These are phyloP conservation scores for Heliamphora exappendiculata DNA, from an alignment of 148 eudicot species.

Conservation along the genomic window DNA sequence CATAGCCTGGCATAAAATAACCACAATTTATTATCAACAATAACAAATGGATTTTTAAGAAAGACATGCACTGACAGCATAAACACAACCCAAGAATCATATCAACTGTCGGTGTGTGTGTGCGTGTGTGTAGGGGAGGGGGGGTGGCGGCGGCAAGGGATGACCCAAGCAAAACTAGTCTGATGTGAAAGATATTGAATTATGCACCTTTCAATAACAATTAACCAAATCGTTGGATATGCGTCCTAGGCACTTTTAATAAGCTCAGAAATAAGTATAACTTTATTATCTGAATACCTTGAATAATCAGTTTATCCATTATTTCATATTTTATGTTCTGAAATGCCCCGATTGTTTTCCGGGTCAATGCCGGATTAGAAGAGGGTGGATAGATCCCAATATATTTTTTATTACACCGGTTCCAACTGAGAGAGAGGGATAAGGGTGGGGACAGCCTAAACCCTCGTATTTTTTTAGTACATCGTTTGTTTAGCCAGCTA, in stretches of 20 bases:
- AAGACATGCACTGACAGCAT: not conserved
- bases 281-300: not conserved
- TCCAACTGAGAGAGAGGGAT: no score
- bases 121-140: no score
- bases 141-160: no score
- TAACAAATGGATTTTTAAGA: not conserved
- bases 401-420: no score
- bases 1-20: constrained; percentile 41
- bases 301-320: not conserved
- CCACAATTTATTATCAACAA: not conserved
- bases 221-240: not conserved
- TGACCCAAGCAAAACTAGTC: not conserved
- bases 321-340: not conserved
- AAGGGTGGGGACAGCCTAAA: no score
- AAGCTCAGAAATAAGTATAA: not conserved
- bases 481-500: not conserved
- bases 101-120: no score
- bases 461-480: no score
- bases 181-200: not conserved
- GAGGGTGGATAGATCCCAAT: no score
- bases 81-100: not conserved
- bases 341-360: not conserved
- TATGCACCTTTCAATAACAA: not conserved
- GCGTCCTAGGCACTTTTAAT: not conserved
- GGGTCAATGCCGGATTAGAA: not conserved